Base-by-base conservation (phyloP, 163 green algal species). In the Scenedesmus sp. region DNA sequence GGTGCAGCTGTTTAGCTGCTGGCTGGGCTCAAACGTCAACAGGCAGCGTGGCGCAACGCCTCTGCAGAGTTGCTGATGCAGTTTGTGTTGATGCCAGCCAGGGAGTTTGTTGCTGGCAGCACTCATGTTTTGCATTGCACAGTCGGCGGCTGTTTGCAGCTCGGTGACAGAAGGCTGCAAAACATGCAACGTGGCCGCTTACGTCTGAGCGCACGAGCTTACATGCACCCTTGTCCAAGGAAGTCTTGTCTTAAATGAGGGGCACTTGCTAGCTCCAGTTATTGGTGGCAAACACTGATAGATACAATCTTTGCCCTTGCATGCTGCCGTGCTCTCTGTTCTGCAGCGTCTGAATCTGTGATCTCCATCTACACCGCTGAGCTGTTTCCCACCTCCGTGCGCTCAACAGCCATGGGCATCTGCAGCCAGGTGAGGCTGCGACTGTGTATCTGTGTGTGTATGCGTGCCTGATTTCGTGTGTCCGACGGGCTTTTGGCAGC, bases 321-420 rank as follows among this genome's bases (percentile, higher is more conserved):
- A 1, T 26, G 18, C 86, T 34, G 57, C 84, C 20, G 12, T 74
- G 57, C 57, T 76, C 15, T 73, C 10, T 52, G 15, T 52, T n/a
- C 57, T 87, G 88, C 79, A 88, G 88, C 64, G 12, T n/a, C 79
- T 8, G 3, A 67, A 13, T 55, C 60, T 20, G 79, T 57, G 7
- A 66, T 34, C 15, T 26, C 79, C 62, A 92, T 79, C 79, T 92
- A 70, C 26, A 88, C 62, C 4, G 62, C 88, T 46, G 88, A 92
- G 60, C 64, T 92, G 34, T 88, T 88, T 23, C 88, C 88, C 15
- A 92, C 88, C 16, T 70, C 54, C 16, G 62, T 88, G 2, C 88
- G 88, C 54, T 62, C 46, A 4, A 56, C 73, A 34, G 88, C 64
- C 8, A 60, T 92, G 79, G 88, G 88, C 76, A 12, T 88, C 2